These are phyloP conservation scores for Copromyces sp. DNA, from an alignment of 495 filamentous ascomycete genomes.

Conservation along the genomic window DNA sequence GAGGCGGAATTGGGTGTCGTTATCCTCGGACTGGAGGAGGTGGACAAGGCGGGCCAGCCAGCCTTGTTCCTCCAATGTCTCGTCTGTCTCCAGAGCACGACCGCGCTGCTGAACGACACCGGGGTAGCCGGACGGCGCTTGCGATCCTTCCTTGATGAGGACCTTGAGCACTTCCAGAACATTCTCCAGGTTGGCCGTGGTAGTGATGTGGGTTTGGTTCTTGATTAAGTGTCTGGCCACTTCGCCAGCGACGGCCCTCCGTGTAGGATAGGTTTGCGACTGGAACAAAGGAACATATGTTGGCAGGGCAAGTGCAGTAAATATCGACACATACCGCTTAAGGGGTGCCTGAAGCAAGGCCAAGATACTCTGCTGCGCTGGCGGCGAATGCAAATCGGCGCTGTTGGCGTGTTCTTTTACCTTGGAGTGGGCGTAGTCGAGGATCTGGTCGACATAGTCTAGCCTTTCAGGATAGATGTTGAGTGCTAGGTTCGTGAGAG, in stretches of 20 bases:
- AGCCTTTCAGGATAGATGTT: constrained; percentile 89
- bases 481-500: constrained; percentile 81
- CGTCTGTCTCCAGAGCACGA: constrained; percentile 70
- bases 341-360: constrained; percentile 80
- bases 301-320: constrained; percentile 84
- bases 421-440: constrained; percentile 81
- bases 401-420: constrained; percentile 85
- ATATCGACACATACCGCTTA: constrained; percentile 82
- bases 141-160: constrained; percentile 83
- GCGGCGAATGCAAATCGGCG: constrained; percentile 80
- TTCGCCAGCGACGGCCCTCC: constrained; percentile 81
- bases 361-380: constrained; percentile 79
- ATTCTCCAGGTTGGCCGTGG: constrained; percentile 70
- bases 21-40: constrained; percentile 69
- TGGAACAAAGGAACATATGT: constrained; percentile 84
- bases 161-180: constrained; percentile 81
- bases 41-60: constrained; percentile 90
- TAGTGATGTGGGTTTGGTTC: constrained; percentile 69
- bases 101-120: constrained; percentile 56
- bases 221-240: constrained; percentile 68
- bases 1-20: constrained; percentile 90
- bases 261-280: constrained; percentile 85
- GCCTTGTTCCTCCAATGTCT: constrained; percentile 95
- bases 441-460: constrained; percentile 91
- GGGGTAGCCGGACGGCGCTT: constrained; percentile 74